A percentile compares a stretch with the other conserved stretches of the same genome.
phyloP scores from a whole-genome alignment of 2,329 filamentous ascomycete genomes.

The Aspergillus ustus region DNA sequence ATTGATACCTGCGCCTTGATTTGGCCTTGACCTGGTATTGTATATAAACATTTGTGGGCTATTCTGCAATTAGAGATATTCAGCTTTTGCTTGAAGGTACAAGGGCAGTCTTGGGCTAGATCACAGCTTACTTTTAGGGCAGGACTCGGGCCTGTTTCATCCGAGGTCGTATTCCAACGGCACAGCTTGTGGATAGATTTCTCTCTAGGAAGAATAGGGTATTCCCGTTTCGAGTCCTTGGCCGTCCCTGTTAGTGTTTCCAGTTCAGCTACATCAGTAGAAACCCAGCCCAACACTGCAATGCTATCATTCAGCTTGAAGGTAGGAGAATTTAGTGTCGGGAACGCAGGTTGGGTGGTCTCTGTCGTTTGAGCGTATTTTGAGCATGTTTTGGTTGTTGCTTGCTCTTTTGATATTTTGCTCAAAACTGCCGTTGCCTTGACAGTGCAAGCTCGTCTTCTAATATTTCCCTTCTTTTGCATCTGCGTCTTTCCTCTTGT shows the following conservation, averaged over 20 bases:
- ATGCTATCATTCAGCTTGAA: no score
- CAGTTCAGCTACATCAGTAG: background rate
- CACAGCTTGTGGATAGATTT: no score
- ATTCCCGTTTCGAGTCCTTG: background rate
- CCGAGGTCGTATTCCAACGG: no score
- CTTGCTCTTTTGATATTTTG: background rate
- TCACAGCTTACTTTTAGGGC: no score
- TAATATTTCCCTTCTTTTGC: background rate
- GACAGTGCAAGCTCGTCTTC: background rate
- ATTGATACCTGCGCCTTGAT: background rate
- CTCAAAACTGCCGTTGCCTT: background rate
- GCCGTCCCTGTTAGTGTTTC: background rate
- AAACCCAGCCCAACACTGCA: no score
- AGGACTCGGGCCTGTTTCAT: no score
- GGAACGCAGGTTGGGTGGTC: background rate
- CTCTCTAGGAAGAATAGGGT: no score
- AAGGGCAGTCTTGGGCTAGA: no score
- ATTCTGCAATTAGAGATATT: no score
- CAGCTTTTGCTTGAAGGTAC: no score
- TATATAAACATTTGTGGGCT: background rate
- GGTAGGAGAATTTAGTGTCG: background rate
- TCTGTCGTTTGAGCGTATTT: background rate
- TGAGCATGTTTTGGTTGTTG: background rate
- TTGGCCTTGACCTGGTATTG: background rate
- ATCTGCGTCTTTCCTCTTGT: slow-evolving; percentile 19